Conservation (phyloP, 306 rosid species). For the Gastrolobium villosum region DNA sequence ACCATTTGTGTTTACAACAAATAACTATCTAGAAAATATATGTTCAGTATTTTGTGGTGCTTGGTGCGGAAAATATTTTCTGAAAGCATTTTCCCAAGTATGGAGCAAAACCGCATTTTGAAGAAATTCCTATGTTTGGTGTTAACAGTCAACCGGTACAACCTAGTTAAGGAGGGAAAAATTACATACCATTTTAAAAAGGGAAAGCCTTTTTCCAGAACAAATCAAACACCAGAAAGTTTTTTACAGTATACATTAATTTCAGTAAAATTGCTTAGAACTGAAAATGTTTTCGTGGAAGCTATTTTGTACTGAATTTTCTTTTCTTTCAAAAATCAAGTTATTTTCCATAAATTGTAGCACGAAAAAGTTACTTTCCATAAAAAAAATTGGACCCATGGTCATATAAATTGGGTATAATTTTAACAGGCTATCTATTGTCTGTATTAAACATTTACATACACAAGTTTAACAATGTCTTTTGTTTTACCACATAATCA, state of each 20-base stretch:
- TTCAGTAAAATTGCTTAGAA: neutral
- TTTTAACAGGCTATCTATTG: neutral
- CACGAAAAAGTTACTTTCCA: neutral
- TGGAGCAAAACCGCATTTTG: slow-evolving; percentile 10
- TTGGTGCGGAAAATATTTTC: slow-evolving; percentile 17
- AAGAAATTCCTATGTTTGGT: slow-evolving; percentile 11
- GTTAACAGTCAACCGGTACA: slow-evolving; percentile 9
- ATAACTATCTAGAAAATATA: neutral
- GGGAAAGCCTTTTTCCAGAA: slow-evolving; percentile 17
- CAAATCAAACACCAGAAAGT: neutral
- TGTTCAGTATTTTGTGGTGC: neutral
- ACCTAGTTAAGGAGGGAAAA: neutral
- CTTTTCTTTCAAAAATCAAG: neutral
- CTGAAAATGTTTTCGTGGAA: slow-evolving; percentile 12
- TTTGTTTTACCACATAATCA: slow-evolving; percentile 27
- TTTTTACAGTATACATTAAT: too few species aligned
- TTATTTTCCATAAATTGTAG: slow-evolving; percentile 2
- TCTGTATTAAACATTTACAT: neutral
- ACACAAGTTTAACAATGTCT: neutral
- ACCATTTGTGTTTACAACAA: slow-evolving; percentile 3
- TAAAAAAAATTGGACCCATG: slow-evolving; percentile 26
- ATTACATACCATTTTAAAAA: neutral
- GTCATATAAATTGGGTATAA: slow-evolving; percentile 18
- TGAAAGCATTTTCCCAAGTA: slow-evolving; percentile 1
- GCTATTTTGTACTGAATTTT: slow-evolving; percentile 17